Conservation (phyloP, 2,329 filamentous ascomycete species). For the Fusarium lyarnte region DNA sequence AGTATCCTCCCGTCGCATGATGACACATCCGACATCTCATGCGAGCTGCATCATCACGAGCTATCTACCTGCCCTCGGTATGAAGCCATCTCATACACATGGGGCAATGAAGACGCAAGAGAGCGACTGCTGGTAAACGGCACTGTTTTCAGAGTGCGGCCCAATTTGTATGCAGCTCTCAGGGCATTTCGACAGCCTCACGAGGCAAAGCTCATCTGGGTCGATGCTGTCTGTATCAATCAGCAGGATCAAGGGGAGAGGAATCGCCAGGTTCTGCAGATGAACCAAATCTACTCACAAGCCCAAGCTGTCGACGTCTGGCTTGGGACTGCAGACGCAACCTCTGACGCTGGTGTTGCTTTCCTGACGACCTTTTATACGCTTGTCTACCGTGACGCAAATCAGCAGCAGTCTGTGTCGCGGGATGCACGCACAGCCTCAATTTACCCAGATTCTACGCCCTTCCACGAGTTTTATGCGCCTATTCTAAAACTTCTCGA, state of each 20-base stretch:
- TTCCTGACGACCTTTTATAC: neutral
- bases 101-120: neutral
- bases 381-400: neutral
- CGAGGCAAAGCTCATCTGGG: neutral
- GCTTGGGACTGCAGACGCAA: neutral
- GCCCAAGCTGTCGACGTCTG: neutral
- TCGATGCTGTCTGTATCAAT: constrained; percentile 6
- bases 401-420: neutral
- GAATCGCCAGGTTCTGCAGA: constrained; percentile 1
- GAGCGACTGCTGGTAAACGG: neutral
- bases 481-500: neutral
- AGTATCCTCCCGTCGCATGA: neutral
- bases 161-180: neutral
- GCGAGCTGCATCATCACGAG: neutral
- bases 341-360: neutral
- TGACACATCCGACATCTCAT: neutral
- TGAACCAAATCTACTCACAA: constrained; percentile 7
- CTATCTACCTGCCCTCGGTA: neutral
- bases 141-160: neutral
- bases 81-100: constrained; percentile 15
- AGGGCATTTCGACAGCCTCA: neutral
- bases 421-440: neutral
- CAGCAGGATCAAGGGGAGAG: neutral
- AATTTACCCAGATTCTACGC: neutral
- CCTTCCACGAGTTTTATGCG: neutral